These are phyloP conservation scores for Pestalotiopsis sp. DNA, from an alignment of 2,329 filamentous ascomycete genomes.

Conservation along the genomic window DNA sequence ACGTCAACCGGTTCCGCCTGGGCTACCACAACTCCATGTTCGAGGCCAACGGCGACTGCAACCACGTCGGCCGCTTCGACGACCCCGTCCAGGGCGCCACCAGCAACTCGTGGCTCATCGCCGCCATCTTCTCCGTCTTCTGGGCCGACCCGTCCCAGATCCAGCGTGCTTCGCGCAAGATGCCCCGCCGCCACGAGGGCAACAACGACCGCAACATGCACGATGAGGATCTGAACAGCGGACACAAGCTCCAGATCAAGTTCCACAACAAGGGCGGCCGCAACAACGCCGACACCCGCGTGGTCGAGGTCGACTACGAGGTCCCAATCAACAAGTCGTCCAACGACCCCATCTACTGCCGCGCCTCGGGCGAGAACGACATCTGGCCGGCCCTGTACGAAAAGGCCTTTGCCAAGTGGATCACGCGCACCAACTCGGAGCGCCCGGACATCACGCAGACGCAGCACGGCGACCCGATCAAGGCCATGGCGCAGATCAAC, in stretches of 20 bases:
- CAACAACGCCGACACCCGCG: conserved; percentile 39
- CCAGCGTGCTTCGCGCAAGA: conserved; percentile 34
- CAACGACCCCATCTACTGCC: conserved; percentile 43
- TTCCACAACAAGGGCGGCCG: conserved; percentile 47
- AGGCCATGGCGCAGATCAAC: conserved; percentile 47
- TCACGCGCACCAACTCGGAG: conserved; percentile 30
- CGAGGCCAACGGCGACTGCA: conserved; percentile 15
- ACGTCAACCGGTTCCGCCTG: conserved; percentile 31
- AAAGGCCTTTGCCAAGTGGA: conserved; percentile 50
- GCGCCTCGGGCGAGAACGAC: conserved; percentile 40
- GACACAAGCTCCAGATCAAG: conserved; percentile 29
- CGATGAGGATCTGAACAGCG: conserved; percentile 9
- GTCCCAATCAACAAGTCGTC: conserved; percentile 46
- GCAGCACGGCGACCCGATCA: conserved; percentile 43
- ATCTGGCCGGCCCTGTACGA: conserved; percentile 48
- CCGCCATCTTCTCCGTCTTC: conserved; percentile 46
- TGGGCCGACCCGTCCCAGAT: conserved; percentile 44
- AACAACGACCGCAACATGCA: conserved; percentile 18
- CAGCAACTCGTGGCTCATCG: conserved; percentile 44
- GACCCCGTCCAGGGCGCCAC: conserved; percentile 44
- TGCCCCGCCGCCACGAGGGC: conserved; percentile 18
- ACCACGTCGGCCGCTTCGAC: conserved; percentile 35
- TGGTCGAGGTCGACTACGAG: conserved; percentile 43
- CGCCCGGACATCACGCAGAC: conserved; percentile 43
- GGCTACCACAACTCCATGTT: conserved; percentile 5